phyloP scores from a whole-genome alignment of 805 yeast species.

The Metschnikowia vanudenii region DNA sequence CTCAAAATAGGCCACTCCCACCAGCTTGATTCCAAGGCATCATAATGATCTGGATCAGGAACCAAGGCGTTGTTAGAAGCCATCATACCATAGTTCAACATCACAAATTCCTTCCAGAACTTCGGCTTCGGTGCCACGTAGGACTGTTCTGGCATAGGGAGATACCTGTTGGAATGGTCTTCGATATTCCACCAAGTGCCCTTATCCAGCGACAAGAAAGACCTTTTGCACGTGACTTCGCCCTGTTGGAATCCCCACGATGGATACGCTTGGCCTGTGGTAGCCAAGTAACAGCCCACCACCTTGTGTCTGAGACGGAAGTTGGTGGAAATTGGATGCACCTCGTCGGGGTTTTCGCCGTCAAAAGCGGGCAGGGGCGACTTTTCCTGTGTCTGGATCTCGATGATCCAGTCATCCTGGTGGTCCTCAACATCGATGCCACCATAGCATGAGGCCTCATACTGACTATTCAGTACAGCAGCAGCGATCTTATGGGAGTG shows the following conservation, averaged over 20 bases:
- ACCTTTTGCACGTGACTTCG: constrained; percentile 67
- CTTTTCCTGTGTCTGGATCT: constrained; percentile 63
- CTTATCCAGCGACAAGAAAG: constrained; percentile 53
- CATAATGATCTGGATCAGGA: constrained; percentile 75
- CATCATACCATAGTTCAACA: constrained; percentile 82
- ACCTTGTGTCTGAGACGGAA: constrained; percentile 64
- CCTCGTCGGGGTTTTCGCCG: constrained; percentile 46
- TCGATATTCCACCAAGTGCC: constrained; percentile 83
- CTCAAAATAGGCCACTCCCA: constrained; percentile 91
- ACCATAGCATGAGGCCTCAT: constrained; percentile 90
- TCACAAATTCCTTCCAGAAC: constrained; percentile 73
- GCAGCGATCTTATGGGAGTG: constrained; percentile 83
- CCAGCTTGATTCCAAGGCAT: constrained; percentile 66
- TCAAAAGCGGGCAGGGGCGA: constrained; percentile 41
- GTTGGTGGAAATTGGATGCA: constrained; percentile 76
- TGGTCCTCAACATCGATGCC: constrained; percentile 65
- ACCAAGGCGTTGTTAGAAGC: constrained; percentile 80
- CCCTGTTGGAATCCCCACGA: constrained; percentile 85
- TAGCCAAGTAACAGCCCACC: constrained; percentile 75
- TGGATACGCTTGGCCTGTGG: constrained; percentile 67
- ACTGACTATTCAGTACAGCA: constrained; percentile 61
- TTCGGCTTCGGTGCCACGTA: constrained; percentile 55
- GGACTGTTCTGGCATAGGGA: constrained; percentile 31
- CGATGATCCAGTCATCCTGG: constrained; percentile 89
- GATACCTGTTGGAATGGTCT: constrained; percentile 54